Evolutionary conservation across 768 basidiomycete species (phyloP).

Genomic region (Kwoniella newhampshirensis): DNA sequence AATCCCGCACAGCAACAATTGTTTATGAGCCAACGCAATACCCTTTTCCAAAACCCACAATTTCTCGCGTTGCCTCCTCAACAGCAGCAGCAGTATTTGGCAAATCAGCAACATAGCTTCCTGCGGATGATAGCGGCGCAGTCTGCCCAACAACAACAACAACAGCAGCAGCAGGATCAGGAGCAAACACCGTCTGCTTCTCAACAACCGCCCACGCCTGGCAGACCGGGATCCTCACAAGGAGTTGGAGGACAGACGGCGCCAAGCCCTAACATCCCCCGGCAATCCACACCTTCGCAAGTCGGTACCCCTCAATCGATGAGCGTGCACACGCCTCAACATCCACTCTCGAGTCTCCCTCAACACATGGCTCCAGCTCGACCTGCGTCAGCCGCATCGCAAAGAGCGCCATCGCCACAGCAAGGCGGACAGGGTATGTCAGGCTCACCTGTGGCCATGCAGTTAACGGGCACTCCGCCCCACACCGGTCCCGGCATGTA

Average conservation of each 20-base stretch:
- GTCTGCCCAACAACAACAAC: conserved; percentile 20
- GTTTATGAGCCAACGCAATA: conserved; percentile 16
- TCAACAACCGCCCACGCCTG: conserved; percentile 10
- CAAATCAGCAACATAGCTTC: conserved; percentile 25
- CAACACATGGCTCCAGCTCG: conserved; percentile 45
- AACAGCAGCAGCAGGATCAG: conserved; percentile 20
- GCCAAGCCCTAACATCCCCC: conserved; percentile 32
- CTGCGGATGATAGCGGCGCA: conserved; percentile 21
- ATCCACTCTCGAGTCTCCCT: conserved; percentile 37
- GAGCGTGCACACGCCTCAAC: conserved; percentile 24
- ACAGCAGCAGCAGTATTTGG: conserved; percentile 25
- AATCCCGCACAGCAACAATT: conserved; percentile 25
- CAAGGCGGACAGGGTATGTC: conserved; percentile 17
- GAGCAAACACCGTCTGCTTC: conserved; percentile 26
- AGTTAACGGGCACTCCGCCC: conserved; percentile 20
- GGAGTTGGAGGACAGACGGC: conserved; percentile 6
- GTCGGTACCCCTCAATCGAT: conserved; percentile 38
- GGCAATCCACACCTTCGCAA: conserved; percentile 40
- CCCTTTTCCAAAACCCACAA: conserved; percentile 17
- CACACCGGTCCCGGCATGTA: conserved; percentile 20
- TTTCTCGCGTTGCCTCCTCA: conserved; percentile 26
- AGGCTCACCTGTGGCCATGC: conserved; percentile 16
- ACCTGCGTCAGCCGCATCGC: conserved; percentile 43
- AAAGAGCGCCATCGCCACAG: conserved; percentile 37
- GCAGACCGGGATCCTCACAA: conserved; percentile 13